These are phyloP conservation scores for Crithidia bombi DNA, from an alignment of 208 protist genomes.

Conservation along the genomic window DNA sequence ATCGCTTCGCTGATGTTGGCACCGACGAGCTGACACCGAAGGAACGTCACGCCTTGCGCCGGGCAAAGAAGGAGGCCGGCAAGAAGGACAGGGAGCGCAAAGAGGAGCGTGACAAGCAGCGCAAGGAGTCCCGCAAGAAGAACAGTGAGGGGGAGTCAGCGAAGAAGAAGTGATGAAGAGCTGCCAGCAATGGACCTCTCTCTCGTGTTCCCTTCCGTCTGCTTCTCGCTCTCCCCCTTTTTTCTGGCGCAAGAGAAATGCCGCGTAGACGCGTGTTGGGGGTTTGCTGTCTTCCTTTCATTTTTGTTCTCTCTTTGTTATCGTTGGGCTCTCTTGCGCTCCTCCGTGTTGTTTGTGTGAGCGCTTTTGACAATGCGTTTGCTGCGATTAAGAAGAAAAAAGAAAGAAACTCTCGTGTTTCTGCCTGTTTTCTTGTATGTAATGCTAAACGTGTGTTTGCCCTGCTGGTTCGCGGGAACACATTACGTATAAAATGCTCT, in stretches of 20 bases:
- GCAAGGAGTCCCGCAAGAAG: slow-evolving; percentile 40
- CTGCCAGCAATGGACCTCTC: neutral
- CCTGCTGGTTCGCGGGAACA: neutral
- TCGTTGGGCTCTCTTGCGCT: no score
- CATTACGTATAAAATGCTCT: slow-evolving; percentile 13
- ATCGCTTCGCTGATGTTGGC: slow-evolving; percentile 73
- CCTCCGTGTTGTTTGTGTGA: no score
- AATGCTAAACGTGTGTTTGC: slow-evolving; percentile 5
- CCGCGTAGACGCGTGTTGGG: neutral
- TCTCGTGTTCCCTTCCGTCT: neutral
- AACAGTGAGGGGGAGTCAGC: slow-evolving; percentile 27
- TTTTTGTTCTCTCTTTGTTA: neutral
- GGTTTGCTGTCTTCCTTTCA: neutral
- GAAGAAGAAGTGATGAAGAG: slow-evolving; percentile 26
- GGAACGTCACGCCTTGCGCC: slow-evolving; percentile 78
- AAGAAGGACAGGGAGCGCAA: slow-evolving; percentile 44
- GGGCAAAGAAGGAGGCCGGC: slow-evolving; percentile 74
- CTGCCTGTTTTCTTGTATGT: neutral
- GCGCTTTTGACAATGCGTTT: neutral
- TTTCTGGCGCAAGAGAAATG: neutral
- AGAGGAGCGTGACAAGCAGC: slow-evolving; percentile 43
- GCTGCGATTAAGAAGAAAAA: no score
- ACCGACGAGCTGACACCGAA: slow-evolving; percentile 68
- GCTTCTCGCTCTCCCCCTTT: neutral
- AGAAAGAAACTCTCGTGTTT: neutral